A percentile compares a stretch with the other conserved stretches of the same genome.
Conservation (phyloP, 768 basidiomycete species). For the Boletus subcaerulescens region DNA sequence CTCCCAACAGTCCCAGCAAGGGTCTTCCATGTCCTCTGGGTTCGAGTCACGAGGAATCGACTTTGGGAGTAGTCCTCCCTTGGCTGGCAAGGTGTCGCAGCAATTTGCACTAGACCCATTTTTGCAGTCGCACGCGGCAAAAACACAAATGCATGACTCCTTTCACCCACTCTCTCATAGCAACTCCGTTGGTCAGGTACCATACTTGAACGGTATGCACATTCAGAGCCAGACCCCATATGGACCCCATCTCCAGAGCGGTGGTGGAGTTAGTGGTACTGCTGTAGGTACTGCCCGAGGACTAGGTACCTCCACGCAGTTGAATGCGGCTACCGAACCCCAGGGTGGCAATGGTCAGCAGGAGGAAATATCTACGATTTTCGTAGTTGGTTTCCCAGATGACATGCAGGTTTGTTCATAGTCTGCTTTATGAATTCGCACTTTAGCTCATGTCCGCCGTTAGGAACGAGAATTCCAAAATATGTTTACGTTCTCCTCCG, state of each 20-base stretch:
- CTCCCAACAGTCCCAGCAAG: slow-evolving; percentile 36
- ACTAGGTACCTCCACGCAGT: slow-evolving; percentile 28
- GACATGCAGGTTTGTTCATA: slow-evolving; percentile 84
- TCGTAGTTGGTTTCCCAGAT: slow-evolving; percentile 98
- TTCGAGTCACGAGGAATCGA: slow-evolving; percentile 33
- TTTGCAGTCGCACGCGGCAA: slow-evolving; percentile 28
- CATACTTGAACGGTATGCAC: slow-evolving; percentile 42
- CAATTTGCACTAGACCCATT: slow-evolving; percentile 35
- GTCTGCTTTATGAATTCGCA: slow-evolving; percentile 2
- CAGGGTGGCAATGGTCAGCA: slow-evolving; percentile 36
- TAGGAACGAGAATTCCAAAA: slow-evolving; percentile 99
- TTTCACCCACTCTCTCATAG: slow-evolving; percentile 34
- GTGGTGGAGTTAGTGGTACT: slow-evolving; percentile 31
- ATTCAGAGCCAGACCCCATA: slow-evolving; percentile 76
- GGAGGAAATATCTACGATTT: slow-evolving; percentile 95
- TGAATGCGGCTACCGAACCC: slow-evolving; percentile 22
- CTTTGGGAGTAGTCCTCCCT: slow-evolving; percentile 28
- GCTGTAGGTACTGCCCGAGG: slow-evolving; percentile 22
- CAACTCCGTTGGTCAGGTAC: slow-evolving; percentile 30
- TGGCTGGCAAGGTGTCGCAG: slow-evolving; percentile 27
- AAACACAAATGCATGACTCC: slow-evolving; percentile 32
- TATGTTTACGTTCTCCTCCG: slow-evolving; percentile 95
- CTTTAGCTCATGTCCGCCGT: slow-evolving; percentile 14
- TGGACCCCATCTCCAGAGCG: slow-evolving; percentile 59
- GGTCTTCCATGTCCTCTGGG: slow-evolving; percentile 20